Evolutionary conservation across 2,329 filamentous ascomycete species (phyloP).

Genomic region (Hymenoscyphus linearis): DNA sequence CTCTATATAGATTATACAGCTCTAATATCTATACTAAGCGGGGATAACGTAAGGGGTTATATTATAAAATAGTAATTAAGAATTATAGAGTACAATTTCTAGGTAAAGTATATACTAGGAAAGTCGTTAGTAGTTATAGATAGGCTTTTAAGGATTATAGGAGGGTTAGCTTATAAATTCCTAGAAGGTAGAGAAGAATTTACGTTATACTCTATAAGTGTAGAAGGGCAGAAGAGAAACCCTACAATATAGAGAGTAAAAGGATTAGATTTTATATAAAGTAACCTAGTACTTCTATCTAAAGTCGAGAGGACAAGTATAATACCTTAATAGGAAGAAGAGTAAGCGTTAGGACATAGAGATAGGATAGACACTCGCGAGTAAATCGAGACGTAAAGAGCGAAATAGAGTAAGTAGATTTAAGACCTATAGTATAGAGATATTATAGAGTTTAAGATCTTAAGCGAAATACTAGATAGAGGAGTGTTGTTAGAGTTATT

Average conservation of each 20-base stretch:
- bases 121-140: no score
- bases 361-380: background rate
- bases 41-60: background rate
- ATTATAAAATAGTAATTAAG: background rate
- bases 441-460: background rate
- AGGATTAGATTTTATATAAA: background rate
- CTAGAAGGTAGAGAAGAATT: background rate
- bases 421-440: background rate
- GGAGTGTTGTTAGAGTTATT: background rate
- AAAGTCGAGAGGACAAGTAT: no score
- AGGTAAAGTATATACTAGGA: no score
- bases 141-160: background rate
- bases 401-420: no score
- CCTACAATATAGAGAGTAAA: no score
- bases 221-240: background rate
- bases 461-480: background rate
- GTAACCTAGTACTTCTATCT: no score
- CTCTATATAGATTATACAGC: background rate
- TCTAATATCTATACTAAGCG: background rate
- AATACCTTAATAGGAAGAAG: no score
- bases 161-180: background rate
- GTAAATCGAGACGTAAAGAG: background rate
- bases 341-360: background rate
- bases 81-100: background rate
- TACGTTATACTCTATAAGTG: background rate